Base-by-base conservation (phyloP, 83 land plant species). In the Diphasiastrum complanatum region DNA sequence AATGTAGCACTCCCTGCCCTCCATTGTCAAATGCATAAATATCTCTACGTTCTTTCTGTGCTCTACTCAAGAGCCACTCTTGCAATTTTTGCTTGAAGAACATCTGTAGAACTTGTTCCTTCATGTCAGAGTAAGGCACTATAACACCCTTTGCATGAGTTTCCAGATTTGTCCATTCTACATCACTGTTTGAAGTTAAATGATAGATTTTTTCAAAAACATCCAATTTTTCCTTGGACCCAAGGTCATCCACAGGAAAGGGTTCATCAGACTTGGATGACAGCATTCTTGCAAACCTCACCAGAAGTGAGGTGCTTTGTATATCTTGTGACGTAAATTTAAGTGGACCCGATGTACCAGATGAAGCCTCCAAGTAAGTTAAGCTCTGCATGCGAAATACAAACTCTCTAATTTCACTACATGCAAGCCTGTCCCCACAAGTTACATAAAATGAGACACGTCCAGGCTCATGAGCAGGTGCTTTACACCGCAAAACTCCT, bases 1-100 rank as follows among this genome's bases (percentile, higher is more conserved):
- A 49, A 68, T 91, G 97, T 1, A 87, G 65, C 23, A 80, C 86
- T 35, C 92, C 88, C 75, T 75, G 86, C 47, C 97, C 97, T n/a
- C 67, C 55, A 25, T 22, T 61, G 66, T 87, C 89, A 43, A 19
- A 79, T n/a, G 64, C 71, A 71, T 69, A 49, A 46, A 67, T 46
- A 53, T 74, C 82, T 45, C 70, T n/a, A 1, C 81, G 81, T 46
- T 76, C 75, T 60, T 77, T 66, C 8, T 43, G 50, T 11, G 75
- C 40, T 57, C 69, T 82, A 56, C 66, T 75, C 34, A 82, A 40
- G 43, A 86, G 62, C 88, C 96, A 90, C 33, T 81, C 85, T 59
- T 73, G 78, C 27, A 90, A 53, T 34, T 68, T 83, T 47, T 65
- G 63, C 60, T 76, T 80, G 64, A 91, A 57, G 37, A 72, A 48